phyloP scores from a whole-genome alignment of 352 stramenopile genomes.

The Nothophytophthora sp. region DNA sequence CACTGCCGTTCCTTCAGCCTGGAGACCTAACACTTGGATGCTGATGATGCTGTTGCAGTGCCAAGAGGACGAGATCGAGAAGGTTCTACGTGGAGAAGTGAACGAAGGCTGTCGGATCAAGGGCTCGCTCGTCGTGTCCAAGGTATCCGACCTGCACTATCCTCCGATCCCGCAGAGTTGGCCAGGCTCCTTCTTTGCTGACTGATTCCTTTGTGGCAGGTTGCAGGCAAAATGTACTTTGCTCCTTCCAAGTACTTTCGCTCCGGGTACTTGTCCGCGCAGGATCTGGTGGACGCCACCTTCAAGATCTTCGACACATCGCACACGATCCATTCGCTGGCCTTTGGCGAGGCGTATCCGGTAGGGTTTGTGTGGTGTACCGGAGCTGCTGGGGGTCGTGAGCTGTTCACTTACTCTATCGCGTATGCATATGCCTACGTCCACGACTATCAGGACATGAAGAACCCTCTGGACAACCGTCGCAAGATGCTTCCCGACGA shows the following conservation, averaged over 20 bases:
- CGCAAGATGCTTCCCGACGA: constrained; percentile 52
- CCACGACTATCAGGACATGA: constrained; percentile 87
- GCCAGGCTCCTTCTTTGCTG: no score
- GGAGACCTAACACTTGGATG: no score
- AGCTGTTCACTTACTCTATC: neutral
- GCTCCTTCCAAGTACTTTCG: constrained; percentile 83
- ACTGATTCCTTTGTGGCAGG: constrained; percentile 43
- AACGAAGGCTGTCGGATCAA: constrained; percentile 81
- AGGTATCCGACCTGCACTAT: no score
- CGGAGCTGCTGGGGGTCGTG: neutral
- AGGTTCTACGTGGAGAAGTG: constrained; percentile 70
- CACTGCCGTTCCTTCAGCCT: no score
- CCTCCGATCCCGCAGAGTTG: no score
- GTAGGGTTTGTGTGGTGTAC: constrained; percentile 27
- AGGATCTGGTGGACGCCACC: constrained; percentile 66
- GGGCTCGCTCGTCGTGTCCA: constrained; percentile 71
- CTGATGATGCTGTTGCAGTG: no score
- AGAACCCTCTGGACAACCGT: constrained; percentile 75
- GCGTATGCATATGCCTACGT: no score
- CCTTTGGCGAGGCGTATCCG: constrained; percentile 77
- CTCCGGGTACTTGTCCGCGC: constrained; percentile 68
- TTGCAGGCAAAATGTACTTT: constrained; percentile 81
- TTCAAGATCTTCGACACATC: constrained; percentile 80
- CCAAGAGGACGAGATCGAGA: constrained; percentile 77
- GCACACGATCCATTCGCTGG: constrained; percentile 62